Evolutionary conservation across 2,329 filamentous ascomycete species (phyloP).

Genomic region (Blastomyces emzantsi): DNA sequence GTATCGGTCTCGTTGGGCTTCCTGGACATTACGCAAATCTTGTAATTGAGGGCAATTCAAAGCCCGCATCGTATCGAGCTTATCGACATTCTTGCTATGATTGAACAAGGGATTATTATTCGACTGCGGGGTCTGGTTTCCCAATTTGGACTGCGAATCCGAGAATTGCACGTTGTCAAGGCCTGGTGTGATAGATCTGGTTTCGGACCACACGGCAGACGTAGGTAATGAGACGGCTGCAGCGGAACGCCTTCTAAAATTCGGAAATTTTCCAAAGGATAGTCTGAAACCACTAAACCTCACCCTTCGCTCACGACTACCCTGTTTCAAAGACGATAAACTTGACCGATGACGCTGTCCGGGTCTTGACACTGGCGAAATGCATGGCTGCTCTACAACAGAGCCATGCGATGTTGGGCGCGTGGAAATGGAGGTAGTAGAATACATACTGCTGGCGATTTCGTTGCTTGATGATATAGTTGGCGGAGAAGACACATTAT

Average conservation of each 20-base stretch:
- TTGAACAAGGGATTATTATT: background rate
- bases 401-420: slow-evolving; percentile 34
- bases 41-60: slow-evolving; percentile 13
- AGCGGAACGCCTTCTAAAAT: background rate
- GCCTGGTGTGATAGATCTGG: background rate
- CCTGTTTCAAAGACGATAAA: background rate
- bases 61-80: background rate
- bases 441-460: slow-evolving; percentile 28
- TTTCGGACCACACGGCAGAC: background rate
- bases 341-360: background rate
- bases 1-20: slow-evolving; percentile 21
- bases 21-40: slow-evolving; percentile 1
- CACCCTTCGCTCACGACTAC: slow-evolving; percentile 1
- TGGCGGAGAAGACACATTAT: slow-evolving; percentile 24
- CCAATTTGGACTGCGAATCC: background rate
- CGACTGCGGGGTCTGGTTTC: background rate
- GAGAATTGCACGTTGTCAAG: background rate
- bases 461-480: slow-evolving; percentile 11
- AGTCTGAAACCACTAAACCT: background rate
- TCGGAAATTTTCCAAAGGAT: background rate
- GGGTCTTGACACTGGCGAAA: background rate
- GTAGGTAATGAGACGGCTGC: too few relatives aligned
- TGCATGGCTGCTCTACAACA: slow-evolving; percentile 18
- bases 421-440: slow-evolving; percentile 32
- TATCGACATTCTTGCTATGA: background rate